phyloP scores from a whole-genome alignment of 208 protist species.

The Trypanosoma cruzi region DNA sequence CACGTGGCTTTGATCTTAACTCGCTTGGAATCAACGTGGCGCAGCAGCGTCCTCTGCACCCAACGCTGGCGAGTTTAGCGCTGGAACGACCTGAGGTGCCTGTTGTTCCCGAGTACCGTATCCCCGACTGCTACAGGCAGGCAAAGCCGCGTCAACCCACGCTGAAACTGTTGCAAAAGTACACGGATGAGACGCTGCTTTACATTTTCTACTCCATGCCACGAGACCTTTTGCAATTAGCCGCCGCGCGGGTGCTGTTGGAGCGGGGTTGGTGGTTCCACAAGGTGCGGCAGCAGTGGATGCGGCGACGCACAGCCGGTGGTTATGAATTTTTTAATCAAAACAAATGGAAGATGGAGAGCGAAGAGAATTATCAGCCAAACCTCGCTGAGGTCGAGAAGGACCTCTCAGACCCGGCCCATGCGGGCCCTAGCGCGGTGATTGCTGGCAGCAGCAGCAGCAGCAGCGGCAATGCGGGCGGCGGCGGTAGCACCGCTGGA shows the following conservation, averaged over 20 bases:
- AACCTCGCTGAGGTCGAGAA: constrained; percentile 52
- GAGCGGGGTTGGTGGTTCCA: constrained; percentile 93
- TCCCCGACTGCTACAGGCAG: constrained; percentile 84
- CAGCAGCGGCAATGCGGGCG: constrained; percentile 22
- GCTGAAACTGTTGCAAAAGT: constrained; percentile 87
- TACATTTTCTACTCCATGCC: constrained; percentile 99
- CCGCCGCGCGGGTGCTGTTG: constrained; percentile 92
- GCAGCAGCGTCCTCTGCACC: constrained; percentile 70
- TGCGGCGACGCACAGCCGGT: constrained; percentile 23
- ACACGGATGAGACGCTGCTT: constrained; percentile 96
- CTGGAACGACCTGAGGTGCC: constrained; percentile 60
- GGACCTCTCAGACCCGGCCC: constrained; percentile 40
- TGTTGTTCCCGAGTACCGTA: constrained; percentile 76
- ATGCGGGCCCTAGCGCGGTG: constrained; percentile 39
- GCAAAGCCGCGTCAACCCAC: constrained; percentile 69
- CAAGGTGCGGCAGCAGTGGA: constrained; percentile 78
- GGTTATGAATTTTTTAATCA: constrained; percentile 70
- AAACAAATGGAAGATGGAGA: constrained; percentile 60
- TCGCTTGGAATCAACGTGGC: constrained; percentile 63
- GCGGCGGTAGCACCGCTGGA: constrained; percentile 26
- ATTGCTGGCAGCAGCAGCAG: neutral
- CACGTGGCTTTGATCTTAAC: constrained; percentile 77
- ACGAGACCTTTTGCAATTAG: constrained; percentile 95
- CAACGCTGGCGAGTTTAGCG: constrained; percentile 68
- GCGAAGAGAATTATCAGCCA: constrained; percentile 45